A percentile compares a stretch with the other conserved stretches of the same genome.
These are phyloP conservation scores for Poa pratensis DNA, from an alignment of 176 grass and related monocot genomes.

Conservation along the genomic window DNA sequence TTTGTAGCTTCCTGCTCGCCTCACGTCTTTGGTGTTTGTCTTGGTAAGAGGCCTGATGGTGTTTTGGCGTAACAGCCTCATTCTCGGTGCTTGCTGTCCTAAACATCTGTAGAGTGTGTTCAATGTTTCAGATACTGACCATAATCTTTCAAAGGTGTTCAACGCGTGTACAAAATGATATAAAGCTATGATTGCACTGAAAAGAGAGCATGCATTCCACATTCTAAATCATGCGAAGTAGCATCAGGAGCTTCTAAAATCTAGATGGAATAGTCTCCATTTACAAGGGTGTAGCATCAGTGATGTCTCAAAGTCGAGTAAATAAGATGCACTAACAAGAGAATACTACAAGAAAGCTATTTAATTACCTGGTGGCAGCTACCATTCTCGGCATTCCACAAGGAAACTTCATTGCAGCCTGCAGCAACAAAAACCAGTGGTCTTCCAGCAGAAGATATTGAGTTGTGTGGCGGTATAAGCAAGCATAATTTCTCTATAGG, in stretches of 20 bases:
- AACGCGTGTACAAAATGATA: constrained; percentile 14
- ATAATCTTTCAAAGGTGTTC: background rate
- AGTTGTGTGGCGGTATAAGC: constrained; percentile 78
- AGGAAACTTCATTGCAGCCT: constrained; percentile 83
- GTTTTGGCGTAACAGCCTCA: constrained; percentile 62
- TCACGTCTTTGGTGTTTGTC: constrained; percentile 60
- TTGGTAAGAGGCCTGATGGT: constrained; percentile 59
- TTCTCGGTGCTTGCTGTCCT: constrained; percentile 79
- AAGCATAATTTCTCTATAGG: constrained; percentile 94
- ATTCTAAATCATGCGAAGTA: constrained; percentile 1
- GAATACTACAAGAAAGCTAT: constrained; percentile 10
- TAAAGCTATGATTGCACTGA: background rate
- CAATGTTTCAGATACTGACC: constrained; percentile 21
- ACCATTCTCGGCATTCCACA: constrained; percentile 99
- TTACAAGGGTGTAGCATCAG: background rate
- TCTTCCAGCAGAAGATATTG: constrained; percentile 62
- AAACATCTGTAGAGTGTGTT: constrained; percentile 67
- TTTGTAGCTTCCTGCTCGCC: constrained; percentile 63
- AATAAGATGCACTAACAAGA: background rate
- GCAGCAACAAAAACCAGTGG: constrained; percentile 91
- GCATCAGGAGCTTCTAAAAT: constrained; percentile 22
- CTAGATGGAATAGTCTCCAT: background rate
- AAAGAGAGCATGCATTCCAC: background rate
- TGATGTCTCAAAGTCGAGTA: background rate
- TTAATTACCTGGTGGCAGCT: constrained; percentile 88